phyloP scores from a whole-genome alignment of 176 grass and related monocot genomes.

The Microstegium vimineum region DNA sequence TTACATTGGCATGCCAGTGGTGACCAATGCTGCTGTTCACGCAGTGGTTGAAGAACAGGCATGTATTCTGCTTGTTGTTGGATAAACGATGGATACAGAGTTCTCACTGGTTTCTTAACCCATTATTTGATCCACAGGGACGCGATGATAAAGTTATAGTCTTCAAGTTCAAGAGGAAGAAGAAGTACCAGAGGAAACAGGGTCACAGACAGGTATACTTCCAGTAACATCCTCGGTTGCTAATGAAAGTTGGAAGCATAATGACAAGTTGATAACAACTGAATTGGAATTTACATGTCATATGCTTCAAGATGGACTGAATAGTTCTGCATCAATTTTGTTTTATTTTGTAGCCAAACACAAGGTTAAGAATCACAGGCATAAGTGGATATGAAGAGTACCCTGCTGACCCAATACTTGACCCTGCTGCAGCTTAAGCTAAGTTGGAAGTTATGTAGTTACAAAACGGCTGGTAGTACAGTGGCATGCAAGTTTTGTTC shows the following conservation, averaged over 20 bases:
- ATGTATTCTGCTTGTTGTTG: background rate
- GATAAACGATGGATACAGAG: background rate
- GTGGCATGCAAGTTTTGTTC: conserved; percentile 9
- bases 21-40: conserved; percentile 97
- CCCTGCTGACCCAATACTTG: conserved; percentile 63
- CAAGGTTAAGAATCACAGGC: conserved; percentile 72
- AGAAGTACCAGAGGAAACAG: conserved; percentile 87
- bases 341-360: conserved; percentile 69
- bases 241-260: background rate
- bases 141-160: conserved; percentile 84
- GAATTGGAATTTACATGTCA: background rate
- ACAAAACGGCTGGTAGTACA: conserved; percentile 43
- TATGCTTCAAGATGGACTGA: background rate
- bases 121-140: conserved; percentile 51
- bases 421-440: conserved; percentile 40
- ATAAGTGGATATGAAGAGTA: conserved; percentile 91
- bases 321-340: background rate
- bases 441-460: conserved; percentile 38
- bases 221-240: background rate
- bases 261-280: background rate
- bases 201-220: conserved; percentile 82
- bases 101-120: conserved; percentile 5
- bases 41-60: conserved; percentile 87
- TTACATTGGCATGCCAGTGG: conserved; percentile 92
- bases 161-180: conserved; percentile 91